Percentiles rank a stretch among this genome's conserved stretches.
phyloP scores from a whole-genome alignment of 1,284 basidiomycete genomes.

The Cronartium ribicola region DNA sequence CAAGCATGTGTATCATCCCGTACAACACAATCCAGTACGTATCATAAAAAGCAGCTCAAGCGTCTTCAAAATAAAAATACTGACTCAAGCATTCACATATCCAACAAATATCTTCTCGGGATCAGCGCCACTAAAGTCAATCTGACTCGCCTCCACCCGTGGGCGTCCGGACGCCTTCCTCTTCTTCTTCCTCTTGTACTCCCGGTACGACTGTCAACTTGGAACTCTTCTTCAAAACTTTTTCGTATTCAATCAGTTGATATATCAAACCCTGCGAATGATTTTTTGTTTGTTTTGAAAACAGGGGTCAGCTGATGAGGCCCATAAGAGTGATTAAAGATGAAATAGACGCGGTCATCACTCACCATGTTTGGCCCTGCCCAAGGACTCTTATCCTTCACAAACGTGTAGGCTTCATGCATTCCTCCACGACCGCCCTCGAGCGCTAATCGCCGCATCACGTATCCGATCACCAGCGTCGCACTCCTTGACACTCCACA shows the following conservation, averaged over 20 bases:
- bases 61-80: too few species aligned
- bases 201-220: not conserved
- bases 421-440: constrained; percentile 61
- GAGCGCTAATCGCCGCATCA: constrained; percentile 84
- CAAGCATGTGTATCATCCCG: too few species aligned
- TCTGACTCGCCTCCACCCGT: too few species aligned
- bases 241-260: constrained; percentile 86
- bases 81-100: too few species aligned
- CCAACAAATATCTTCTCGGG: too few species aligned
- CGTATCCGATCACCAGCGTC: constrained; percentile 84
- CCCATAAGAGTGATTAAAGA: not conserved
- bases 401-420: constrained; percentile 72
- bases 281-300: not conserved
- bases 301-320: constrained; percentile 39
- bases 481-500: constrained; percentile 93
- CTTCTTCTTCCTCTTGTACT: constrained; percentile 45
- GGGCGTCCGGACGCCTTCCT: not conserved
- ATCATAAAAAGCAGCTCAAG: too few species aligned
- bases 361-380: constrained; percentile 89
- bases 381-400: constrained; percentile 76
- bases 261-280: constrained; percentile 68
- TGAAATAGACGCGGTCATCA: constrained; percentile 42
- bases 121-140: too few species aligned
- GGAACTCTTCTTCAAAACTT: constrained; percentile 21
- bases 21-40: too few species aligned